A percentile compares a stretch with the other conserved stretches of the same genome.
Evolutionary conservation across 768 basidiomycete genomes (phyloP).

Genomic region (Krasilnikovozyma curviuscula): DNA sequence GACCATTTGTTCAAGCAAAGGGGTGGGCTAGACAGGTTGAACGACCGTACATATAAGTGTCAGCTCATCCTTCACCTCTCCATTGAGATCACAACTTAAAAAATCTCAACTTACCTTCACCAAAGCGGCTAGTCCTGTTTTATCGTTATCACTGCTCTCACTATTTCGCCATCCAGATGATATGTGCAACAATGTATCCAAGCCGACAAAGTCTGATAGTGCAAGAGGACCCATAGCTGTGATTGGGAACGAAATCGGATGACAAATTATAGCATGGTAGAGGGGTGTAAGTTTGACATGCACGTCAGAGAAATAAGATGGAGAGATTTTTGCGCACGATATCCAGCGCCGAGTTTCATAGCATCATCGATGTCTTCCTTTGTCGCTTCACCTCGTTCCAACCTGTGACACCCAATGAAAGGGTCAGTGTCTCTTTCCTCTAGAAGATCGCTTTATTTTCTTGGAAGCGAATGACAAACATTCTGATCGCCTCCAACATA

Average conservation of each 20-base stretch:
- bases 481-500: slow-evolving; percentile 29
- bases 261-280: neutral
- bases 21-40: slow-evolving; percentile 23
- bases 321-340: slow-evolving; percentile 21
- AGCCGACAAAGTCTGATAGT: slow-evolving; percentile 29
- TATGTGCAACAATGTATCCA: slow-evolving; percentile 29
- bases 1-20: slow-evolving; percentile 27
- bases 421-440: too few relatives aligned
- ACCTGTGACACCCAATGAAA: too few relatives aligned
- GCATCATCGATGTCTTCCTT: slow-evolving; percentile 30
- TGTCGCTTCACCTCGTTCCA: slow-evolving; percentile 31
- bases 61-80: slow-evolving; percentile 16
- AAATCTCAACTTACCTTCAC: neutral
- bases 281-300: neutral
- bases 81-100: too few relatives aligned
- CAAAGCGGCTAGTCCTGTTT: neutral
- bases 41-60: slow-evolving; percentile 17
- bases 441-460: too few relatives aligned
- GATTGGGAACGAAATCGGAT: neutral
- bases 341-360: slow-evolving; percentile 32
- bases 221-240: slow-evolving; percentile 27
- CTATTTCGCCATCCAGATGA: slow-evolving; percentile 28
- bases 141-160: neutral
- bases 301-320: neutral
- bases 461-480: too few relatives aligned